phyloP scores from a whole-genome alignment of 1,284 basidiomycete genomes.

The Cryptococcus sp. region DNA sequence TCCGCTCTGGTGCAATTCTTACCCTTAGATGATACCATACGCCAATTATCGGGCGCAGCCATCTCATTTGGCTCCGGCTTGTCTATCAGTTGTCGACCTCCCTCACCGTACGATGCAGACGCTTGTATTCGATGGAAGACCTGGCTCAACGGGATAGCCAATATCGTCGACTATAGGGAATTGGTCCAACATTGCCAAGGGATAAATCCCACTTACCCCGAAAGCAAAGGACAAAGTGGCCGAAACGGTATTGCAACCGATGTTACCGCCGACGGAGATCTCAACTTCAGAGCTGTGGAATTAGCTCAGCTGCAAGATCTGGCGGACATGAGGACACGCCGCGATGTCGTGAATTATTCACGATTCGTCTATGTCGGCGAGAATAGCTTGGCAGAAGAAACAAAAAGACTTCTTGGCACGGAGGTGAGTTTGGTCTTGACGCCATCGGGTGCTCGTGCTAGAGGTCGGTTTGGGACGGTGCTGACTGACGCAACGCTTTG shows the following conservation, averaged over 20 bases:
- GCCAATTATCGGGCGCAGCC: constrained; percentile 19
- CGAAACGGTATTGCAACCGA: background rate
- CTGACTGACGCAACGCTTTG: background rate
- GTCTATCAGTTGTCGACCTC: constrained; percentile 30
- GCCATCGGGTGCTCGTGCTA: background rate
- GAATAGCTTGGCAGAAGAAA: constrained; percentile 10
- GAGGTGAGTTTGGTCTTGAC: constrained; percentile 16
- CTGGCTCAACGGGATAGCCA: constrained; percentile 26
- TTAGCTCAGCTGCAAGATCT: constrained; percentile 29
- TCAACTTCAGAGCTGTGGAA: constrained; percentile 24
- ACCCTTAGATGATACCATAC: constrained; percentile 28
- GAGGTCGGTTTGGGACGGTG: background rate
- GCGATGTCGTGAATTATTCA: constrained; percentile 35
- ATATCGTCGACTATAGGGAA: constrained; percentile 15
- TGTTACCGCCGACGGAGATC: constrained; percentile 3
- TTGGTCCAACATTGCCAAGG: constrained; percentile 26
- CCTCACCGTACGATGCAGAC: constrained; percentile 15
- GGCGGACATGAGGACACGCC: constrained; percentile 26
- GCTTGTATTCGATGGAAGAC: constrained; percentile 27
- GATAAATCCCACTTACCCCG: constrained; percentile 7
- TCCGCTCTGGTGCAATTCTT: constrained; percentile 24
- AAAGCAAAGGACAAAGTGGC: background rate
- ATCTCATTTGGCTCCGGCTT: constrained; percentile 28
- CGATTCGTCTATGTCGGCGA: constrained; percentile 38
- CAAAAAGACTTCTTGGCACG: constrained; percentile 1